Evolutionary conservation across 2,329 filamentous ascomycete species (phyloP).

Genomic region (Chrysosporium queenslandicum): DNA sequence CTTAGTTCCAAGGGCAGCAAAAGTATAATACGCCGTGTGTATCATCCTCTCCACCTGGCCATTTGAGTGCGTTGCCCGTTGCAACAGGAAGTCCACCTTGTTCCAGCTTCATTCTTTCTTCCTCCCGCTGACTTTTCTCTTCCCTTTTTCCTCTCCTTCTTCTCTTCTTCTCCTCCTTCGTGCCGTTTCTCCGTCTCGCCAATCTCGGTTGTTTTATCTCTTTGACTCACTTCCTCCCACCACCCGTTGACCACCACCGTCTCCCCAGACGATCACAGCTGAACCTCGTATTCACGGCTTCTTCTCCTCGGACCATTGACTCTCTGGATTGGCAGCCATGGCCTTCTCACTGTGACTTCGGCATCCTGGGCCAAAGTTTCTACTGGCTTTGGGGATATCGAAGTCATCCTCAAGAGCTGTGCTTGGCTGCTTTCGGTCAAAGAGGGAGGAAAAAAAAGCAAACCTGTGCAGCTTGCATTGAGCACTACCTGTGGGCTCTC

Average conservation of each 20-base stretch:
- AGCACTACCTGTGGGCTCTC: background rate
- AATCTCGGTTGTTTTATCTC: constrained; percentile 13
- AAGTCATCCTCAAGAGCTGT: constrained; percentile 3
- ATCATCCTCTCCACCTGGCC: constrained; percentile 15
- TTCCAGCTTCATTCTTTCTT: constrained; percentile 14
- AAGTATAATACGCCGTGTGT: constrained; percentile 10
- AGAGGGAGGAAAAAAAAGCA: background rate
- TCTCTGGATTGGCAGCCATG: constrained; percentile 11
- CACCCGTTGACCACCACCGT: constrained; percentile 16
- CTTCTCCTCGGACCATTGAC: constrained; percentile 4
- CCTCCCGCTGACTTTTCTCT: constrained; percentile 8
- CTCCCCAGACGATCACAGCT: constrained; percentile 18
- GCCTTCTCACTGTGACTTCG: constrained; percentile 14
- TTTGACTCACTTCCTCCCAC: constrained; percentile 13
- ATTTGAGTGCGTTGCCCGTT: constrained; percentile 18
- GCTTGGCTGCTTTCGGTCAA: constrained; percentile 6
- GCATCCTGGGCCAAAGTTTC: constrained; percentile 1
- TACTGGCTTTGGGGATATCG: constrained; percentile 13
- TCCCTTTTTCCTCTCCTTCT: background rate
- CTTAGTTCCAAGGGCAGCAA: background rate
- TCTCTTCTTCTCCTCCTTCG: constrained; percentile 5
- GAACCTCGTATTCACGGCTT: constrained; percentile 9
- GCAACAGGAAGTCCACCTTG: constrained; percentile 15
- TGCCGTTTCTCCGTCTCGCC: constrained; percentile 15
- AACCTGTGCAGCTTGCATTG: constrained; percentile 8